Evolutionary conservation across 2,329 filamentous ascomycete species (phyloP).

Genomic region (Phaeoacremonium minimum): DNA sequence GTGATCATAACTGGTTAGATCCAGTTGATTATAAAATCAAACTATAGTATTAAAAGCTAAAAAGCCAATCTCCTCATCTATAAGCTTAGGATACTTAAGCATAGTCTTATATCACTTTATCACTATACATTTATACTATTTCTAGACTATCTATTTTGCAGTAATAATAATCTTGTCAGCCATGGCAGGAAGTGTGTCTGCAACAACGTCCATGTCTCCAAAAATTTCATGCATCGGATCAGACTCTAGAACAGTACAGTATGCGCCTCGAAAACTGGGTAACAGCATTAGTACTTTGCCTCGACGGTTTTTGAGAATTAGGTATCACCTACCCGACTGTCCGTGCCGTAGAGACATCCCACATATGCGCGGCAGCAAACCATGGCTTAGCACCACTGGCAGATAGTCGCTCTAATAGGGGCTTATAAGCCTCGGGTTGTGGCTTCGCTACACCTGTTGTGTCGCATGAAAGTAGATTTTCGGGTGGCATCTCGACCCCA

Average conservation of each 20-base stretch:
- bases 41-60: no score
- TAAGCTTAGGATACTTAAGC: no score
- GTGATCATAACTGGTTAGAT: no score
- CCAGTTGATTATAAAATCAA: no score
- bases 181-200: conserved; percentile 37
- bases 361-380: conserved; percentile 54
- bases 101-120: no score
- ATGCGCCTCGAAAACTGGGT: conserved; percentile 45
- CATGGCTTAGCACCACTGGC: conserved; percentile 22
- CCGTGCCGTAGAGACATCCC: conserved; percentile 48
- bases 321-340: conserved; percentile 28
- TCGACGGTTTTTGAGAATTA: no score
- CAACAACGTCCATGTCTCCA: conserved; percentile 43
- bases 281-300: no score
- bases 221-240: conserved; percentile 45
- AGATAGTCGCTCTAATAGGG: conserved; percentile 27
- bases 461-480: conserved; percentile 46
- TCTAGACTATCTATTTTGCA: no score
- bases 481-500: conserved; percentile 39
- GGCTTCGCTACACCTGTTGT: conserved; percentile 41
- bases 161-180: conserved; percentile 32
- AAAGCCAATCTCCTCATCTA: no score
- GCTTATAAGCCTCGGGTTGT: conserved; percentile 36
- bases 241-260: conserved; percentile 43
- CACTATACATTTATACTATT: no score